Percentiles rank a stretch among this genome's conserved stretches.
phyloP scores from a whole-genome alignment of 805 yeast species.

The Yamadazyma laniorum region DNA sequence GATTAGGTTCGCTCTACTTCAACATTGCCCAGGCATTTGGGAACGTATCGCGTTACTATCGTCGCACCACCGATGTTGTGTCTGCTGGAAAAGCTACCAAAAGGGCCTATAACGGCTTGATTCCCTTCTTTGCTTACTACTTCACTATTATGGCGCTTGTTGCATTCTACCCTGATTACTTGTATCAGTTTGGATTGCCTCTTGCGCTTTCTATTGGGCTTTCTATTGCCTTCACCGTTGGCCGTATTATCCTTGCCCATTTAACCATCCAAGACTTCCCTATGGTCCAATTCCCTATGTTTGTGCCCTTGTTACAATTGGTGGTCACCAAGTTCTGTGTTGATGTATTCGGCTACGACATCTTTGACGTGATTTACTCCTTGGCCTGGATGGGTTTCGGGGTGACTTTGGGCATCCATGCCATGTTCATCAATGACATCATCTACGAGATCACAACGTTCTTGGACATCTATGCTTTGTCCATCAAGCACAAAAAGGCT shows the following conservation, averaged over 20 bases:
- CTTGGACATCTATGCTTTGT: conserved; percentile 81
- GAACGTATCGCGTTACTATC: conserved; percentile 53
- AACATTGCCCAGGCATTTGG: conserved; percentile 67
- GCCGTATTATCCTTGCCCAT: conserved; percentile 85
- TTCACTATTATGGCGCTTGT: conserved; percentile 47
- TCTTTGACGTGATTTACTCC: conserved; percentile 45
- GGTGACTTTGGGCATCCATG: conserved; percentile 63
- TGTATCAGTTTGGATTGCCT: conserved; percentile 49
- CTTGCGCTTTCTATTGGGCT: conserved; percentile 69
- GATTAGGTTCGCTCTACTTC: conserved; percentile 55
- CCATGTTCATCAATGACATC: conserved; percentile 71
- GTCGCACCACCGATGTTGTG: conserved; percentile 21
- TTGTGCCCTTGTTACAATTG: conserved; percentile 57
- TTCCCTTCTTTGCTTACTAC: conserved; percentile 66
- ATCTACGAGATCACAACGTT: conserved; percentile 76
- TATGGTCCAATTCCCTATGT: conserved; percentile 63
- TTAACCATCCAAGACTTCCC: conserved; percentile 81
- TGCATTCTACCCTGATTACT: conserved; percentile 50
- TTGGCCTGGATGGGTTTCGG: conserved; percentile 68
- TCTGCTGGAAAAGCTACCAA: conserved; percentile 37
- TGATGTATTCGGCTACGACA: conserved; percentile 35
- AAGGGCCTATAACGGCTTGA: conserved; percentile 48
- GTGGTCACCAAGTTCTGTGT: conserved; percentile 33
- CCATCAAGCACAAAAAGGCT: conserved; percentile 74
- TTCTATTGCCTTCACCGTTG: conserved; percentile 81